A percentile compares a stretch with the other conserved stretches of the same genome.
Conservation (phyloP, 305 asterid species). For the Fraxinus ornus region DNA sequence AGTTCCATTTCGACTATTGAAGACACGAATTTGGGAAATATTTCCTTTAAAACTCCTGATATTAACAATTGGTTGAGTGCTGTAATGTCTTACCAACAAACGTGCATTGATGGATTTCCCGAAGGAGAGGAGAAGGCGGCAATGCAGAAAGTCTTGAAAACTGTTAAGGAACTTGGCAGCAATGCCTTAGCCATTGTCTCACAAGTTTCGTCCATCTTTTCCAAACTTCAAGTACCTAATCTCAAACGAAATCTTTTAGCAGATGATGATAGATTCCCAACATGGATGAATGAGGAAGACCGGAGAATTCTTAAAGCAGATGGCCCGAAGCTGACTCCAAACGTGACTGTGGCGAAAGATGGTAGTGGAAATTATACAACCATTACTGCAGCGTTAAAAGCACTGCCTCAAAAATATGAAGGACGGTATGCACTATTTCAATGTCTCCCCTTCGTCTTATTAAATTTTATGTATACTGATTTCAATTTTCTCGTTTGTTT, state of each 20-base stretch:
- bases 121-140: conserved; percentile 50
- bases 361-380: conserved; percentile 62
- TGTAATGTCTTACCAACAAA: conserved; percentile 65
- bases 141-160: conserved; percentile 37
- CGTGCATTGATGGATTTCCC: conserved; percentile 74
- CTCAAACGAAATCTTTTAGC: conserved; percentile 41
- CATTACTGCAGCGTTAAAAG: conserved; percentile 55
- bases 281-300: conserved; percentile 49
- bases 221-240: conserved; percentile 19
- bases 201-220: conserved; percentile 23
- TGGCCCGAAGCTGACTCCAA: conserved; percentile 32
- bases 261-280: conserved; percentile 27
- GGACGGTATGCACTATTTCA: conserved; percentile 49
- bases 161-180: conserved; percentile 50
- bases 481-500: neutral
- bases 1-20: conserved; percentile 38
- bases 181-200: conserved; percentile 66
- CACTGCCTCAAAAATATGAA: conserved; percentile 50
- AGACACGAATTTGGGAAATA: conserved; percentile 20
- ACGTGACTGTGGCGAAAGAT: conserved; percentile 73
- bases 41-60: conserved; percentile 34
- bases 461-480: neutral
- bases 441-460: neutral
- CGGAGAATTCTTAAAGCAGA: conserved; percentile 52
- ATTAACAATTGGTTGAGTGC: conserved; percentile 77